Evolutionary conservation across 2,329 filamentous ascomycete genomes (phyloP).

Genomic region (Epichloe aotearoae): DNA sequence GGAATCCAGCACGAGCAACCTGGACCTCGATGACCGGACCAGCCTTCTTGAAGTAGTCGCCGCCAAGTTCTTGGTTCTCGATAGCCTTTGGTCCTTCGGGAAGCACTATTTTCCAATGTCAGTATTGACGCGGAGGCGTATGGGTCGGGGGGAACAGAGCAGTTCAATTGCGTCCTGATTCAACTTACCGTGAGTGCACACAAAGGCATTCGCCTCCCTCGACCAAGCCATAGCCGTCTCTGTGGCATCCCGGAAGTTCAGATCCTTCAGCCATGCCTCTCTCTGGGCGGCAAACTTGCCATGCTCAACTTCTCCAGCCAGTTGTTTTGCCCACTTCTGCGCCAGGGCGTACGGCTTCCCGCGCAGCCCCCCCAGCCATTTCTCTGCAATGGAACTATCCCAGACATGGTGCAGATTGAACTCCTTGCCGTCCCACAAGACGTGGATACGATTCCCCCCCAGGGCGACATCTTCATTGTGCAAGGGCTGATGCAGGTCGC

Average conservation of each 20-base stretch:
- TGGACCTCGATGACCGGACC: conserved; percentile 52
- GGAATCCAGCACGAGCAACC: conserved; percentile 55
- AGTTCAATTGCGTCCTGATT: not conserved
- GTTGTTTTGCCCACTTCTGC: conserved; percentile 40
- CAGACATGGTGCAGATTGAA: conserved; percentile 62
- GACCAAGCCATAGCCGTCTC: conserved; percentile 51
- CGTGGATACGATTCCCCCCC: conserved; percentile 60
- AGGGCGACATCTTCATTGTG: conserved; percentile 49
- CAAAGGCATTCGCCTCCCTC: conserved; percentile 44
- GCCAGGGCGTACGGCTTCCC: conserved; percentile 38
- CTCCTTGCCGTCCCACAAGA: conserved; percentile 42
- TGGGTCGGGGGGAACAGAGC: not conserved
- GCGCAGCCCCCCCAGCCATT: conserved; percentile 46
- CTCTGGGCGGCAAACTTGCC: conserved; percentile 41
- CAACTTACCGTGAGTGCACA: conserved; percentile 46
- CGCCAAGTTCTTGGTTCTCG: conserved; percentile 44
- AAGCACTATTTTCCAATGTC: conserved; percentile 31
- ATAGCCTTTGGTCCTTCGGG: conserved; percentile 47
- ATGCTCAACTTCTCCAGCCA: conserved; percentile 39
- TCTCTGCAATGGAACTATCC: conserved; percentile 58
- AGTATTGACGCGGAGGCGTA: not conserved
- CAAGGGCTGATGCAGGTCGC: conserved; percentile 57
- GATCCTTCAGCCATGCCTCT: conserved; percentile 41
- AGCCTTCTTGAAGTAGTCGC: conserved; percentile 49
- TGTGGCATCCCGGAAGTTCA: conserved; percentile 40